These are phyloP conservation scores for Arachis hypogaea DNA, from an alignment of 306 rosid species.

Conservation along the genomic window DNA sequence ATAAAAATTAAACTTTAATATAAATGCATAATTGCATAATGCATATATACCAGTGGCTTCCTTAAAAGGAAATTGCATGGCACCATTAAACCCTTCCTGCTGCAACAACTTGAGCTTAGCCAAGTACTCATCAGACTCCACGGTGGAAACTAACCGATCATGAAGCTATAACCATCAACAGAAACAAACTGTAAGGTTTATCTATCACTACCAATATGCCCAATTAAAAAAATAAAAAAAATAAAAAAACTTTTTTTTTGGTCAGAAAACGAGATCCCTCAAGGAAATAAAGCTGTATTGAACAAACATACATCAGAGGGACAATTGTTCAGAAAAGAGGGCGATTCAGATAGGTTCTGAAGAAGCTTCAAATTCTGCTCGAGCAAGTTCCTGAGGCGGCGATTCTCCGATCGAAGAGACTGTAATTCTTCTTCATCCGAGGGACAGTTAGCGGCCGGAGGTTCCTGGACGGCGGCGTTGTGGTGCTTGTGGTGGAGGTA, in stretches of 20 bases:
- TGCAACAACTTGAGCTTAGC: constrained; percentile 61
- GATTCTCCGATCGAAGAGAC: constrained; percentile 76
- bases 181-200: neutral
- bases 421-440: constrained; percentile 51
- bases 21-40: neutral
- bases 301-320: constrained; percentile 72
- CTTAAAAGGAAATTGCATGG: constrained; percentile 81
- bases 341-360: constrained; percentile 67
- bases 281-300: neutral
- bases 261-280: neutral
- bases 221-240: neutral
- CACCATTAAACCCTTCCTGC: constrained; percentile 49
- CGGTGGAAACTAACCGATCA: constrained; percentile 64
- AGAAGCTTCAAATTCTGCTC: constrained; percentile 77
- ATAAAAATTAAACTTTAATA: neutral
- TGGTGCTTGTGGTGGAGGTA: constrained; percentile 38
- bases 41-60: constrained; percentile 68
- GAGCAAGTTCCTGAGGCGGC: constrained; percentile 67
- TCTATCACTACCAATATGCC: neutral
- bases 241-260: neutral
- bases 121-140: constrained; percentile 77
- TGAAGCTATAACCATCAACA: constrained; percentile 57
- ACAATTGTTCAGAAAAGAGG: constrained; percentile 61
- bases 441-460: constrained; percentile 3
- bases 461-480: constrained; percentile 6